These are phyloP conservation scores for Petasospora rhodanensis DNA, from an alignment of 1,139 yeast genomes.

Conservation along the genomic window DNA sequence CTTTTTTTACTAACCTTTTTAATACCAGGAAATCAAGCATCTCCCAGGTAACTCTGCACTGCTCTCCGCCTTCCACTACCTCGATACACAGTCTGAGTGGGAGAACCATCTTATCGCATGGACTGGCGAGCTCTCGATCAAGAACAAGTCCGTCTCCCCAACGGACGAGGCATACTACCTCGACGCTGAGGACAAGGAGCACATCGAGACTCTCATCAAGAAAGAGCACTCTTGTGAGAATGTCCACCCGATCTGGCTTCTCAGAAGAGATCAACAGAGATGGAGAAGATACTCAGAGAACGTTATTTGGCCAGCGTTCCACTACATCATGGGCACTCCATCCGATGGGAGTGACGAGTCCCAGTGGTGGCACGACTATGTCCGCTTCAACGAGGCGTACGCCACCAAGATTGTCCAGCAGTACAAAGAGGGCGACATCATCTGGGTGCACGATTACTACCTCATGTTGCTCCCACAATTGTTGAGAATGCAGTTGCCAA, in stretches of 20 bases:
- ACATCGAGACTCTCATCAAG: slow-evolving; percentile 41
- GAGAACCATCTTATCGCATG: slow-evolving; percentile 87
- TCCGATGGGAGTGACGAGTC: slow-evolving; percentile 69
- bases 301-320: slow-evolving; percentile 91
- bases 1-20: too few species aligned
- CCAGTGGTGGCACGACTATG: slow-evolving; percentile 89
- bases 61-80: slow-evolving; percentile 65
- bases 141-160: slow-evolving; percentile 15
- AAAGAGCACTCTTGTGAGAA: slow-evolving; percentile 42
- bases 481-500: slow-evolving; percentile 75
- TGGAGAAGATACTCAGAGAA: slow-evolving; percentile 92
- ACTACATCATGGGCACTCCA: slow-evolving; percentile 73
- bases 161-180: slow-evolving; percentile 53
- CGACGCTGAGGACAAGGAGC: slow-evolving; percentile 49
- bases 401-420: slow-evolving; percentile 69
- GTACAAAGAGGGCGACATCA: slow-evolving; percentile 85
- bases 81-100: slow-evolving; percentile 71
- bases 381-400: slow-evolving; percentile 83
- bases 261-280: slow-evolving; percentile 60
- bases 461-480: slow-evolving; percentile 80
- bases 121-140: slow-evolving; percentile 76
- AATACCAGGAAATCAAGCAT: slow-evolving; percentile 57
- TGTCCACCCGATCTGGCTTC: slow-evolving; percentile 83
- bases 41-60: slow-evolving; percentile 84
- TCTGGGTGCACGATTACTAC: slow-evolving; percentile 95